Evolutionary conservation across 768 basidiomycete genomes (phyloP).

Genomic region (Suillus paluster): DNA sequence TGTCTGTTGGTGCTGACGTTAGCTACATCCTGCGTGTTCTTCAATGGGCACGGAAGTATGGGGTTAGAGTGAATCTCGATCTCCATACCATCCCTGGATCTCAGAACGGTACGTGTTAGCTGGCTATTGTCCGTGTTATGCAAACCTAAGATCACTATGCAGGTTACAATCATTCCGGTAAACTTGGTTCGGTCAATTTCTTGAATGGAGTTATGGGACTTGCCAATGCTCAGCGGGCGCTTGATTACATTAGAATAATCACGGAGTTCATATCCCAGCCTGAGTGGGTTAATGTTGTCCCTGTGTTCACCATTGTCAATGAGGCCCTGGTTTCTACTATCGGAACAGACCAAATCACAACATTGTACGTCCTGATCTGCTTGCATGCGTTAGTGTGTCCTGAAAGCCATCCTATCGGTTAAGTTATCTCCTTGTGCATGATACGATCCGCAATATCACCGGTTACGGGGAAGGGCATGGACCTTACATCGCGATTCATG

Average conservation of each 20-base stretch:
- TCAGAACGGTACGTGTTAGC: constrained; percentile 64
- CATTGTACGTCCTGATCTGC: constrained; percentile 54
- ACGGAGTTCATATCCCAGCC: constrained; percentile 84
- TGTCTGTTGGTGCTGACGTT: background rate
- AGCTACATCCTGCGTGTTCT: constrained; percentile 79
- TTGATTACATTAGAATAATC: constrained; percentile 76
- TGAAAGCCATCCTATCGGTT: constrained; percentile 5
- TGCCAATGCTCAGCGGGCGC: constrained; percentile 80
- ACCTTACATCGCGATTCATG: constrained; percentile 63
- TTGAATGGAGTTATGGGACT: constrained; percentile 79
- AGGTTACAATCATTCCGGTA: constrained; percentile 68
- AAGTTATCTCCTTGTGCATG: constrained; percentile 62
- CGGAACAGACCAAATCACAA: constrained; percentile 54
- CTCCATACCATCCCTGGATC: constrained; percentile 80
- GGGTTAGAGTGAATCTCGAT: constrained; percentile 82
- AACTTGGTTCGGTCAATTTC: constrained; percentile 63
- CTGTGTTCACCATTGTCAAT: constrained; percentile 66
- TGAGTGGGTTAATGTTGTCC: constrained; percentile 65
- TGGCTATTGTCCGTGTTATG: background rate
- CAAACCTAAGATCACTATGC: background rate
- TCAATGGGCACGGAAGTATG: constrained; percentile 89
- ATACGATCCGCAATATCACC: constrained; percentile 72
- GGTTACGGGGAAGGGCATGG: constrained; percentile 71
- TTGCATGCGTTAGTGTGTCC: background rate
- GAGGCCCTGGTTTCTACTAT: constrained; percentile 59